Conservation (phyloP, 2,329 filamentous ascomycete genomes). For the Penicillium sp. region DNA sequence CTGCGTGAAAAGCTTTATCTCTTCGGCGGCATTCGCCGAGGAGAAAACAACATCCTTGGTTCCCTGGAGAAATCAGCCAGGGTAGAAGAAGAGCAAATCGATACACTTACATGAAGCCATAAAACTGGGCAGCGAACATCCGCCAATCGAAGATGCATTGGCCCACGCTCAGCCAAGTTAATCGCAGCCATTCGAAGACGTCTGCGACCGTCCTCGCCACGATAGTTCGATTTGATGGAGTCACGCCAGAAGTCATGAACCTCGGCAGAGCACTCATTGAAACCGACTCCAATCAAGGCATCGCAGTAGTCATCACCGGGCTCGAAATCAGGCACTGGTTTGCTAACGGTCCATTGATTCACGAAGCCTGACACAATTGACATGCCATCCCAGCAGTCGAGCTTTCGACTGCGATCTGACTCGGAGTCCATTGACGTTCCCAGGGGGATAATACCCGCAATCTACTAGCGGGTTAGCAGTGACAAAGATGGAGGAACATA, state of each 20-base stretch:
- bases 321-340: slow-evolving; percentile 45
- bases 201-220: slow-evolving; percentile 51
- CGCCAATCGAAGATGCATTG: slow-evolving; percentile 45
- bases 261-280: slow-evolving; percentile 43
- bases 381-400: slow-evolving; percentile 53
- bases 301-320: slow-evolving; percentile 45
- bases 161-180: slow-evolving; percentile 51
- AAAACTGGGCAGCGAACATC: slow-evolving; percentile 54
- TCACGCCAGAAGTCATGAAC: slow-evolving; percentile 46
- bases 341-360: slow-evolving; percentile 41
- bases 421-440: slow-evolving; percentile 56
- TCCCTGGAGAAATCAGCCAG: slow-evolving; percentile 12
- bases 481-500: background rate
- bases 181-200: slow-evolving; percentile 53
- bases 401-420: slow-evolving; percentile 41
- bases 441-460: slow-evolving; percentile 53
- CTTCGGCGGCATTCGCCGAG: slow-evolving; percentile 7
- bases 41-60: slow-evolving; percentile 20
- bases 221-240: slow-evolving; percentile 49
- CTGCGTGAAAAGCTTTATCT: slow-evolving; percentile 51
- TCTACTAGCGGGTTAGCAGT: slow-evolving; percentile 31
- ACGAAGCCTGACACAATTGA: slow-evolving; percentile 37
- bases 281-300: slow-evolving; percentile 49
- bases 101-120: slow-evolving; percentile 46
- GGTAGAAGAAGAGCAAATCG: background rate